Conservation (phyloP, 495 filamentous ascomycete species). For the Aspergillus biplanus region DNA sequence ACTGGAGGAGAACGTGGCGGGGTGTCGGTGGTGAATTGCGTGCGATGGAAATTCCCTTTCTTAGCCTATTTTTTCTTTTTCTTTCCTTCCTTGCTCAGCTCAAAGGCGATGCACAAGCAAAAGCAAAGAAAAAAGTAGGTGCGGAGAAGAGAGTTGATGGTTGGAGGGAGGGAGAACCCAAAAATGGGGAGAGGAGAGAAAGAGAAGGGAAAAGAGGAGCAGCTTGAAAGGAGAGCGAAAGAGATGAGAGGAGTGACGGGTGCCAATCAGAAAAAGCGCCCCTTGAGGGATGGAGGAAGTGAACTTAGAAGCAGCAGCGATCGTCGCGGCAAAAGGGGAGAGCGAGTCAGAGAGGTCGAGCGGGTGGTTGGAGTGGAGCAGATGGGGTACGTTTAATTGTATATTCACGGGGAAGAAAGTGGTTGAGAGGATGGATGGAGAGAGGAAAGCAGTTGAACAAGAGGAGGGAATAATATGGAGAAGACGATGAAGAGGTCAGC, state of each 20-base stretch:
- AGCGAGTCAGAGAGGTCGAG: conserved; percentile 13
- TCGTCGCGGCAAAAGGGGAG: conserved; percentile 15
- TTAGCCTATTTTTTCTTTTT: conserved; percentile 7
- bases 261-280: conserved; percentile 14
- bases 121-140: conserved; percentile 7
- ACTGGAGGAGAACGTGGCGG: conserved; percentile 17
- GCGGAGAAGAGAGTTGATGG: conserved; percentile 9
- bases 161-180: conserved; percentile 3
- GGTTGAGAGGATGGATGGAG: neutral
- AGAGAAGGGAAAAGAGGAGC: conserved; percentile 11
- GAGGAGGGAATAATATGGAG: no score
- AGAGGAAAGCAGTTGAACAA: no score
- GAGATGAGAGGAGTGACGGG: conserved; percentile 13
- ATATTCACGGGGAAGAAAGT: neutral
- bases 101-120: conserved; percentile 4
- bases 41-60: neutral
- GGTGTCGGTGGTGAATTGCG: conserved; percentile 3
- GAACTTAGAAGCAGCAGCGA: conserved; percentile 20
- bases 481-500: no score
- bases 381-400: conserved; percentile 4
- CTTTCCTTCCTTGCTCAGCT: conserved; percentile 10
- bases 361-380: conserved; percentile 13
- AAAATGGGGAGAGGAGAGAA: conserved; percentile 13
- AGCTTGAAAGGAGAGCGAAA: conserved; percentile 12
- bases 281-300: conserved; percentile 14